Base-by-base conservation (phyloP, 306 rosid species). In the Nissolia schottii region DNA sequence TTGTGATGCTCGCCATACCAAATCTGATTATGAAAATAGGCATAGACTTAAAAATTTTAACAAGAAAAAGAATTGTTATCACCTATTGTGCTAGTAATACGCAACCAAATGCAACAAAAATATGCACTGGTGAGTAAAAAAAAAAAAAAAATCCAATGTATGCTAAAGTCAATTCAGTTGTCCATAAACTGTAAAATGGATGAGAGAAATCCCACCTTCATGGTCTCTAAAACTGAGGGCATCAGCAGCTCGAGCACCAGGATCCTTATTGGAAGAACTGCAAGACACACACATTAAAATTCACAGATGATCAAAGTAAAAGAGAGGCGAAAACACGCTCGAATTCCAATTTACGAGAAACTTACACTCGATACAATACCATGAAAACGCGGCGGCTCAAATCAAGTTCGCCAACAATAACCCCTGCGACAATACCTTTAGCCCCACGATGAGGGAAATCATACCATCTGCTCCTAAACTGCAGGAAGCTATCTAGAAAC, bases 351-450 rank as follows among this genome's bases (percentile, higher is more conserved):
- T 64, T 6, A 59, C 27, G 4, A 67, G 51, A 76, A 81, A 88
- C 97, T 84, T 88, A 95, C 99, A 95, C 85, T 45, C 97, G 90
- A 84, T 89, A 91, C 74, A 95, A 79, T n/a, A 89, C 83, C 97
- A 95, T 92, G 65, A 92, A 95, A 70, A 88, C 97, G 1, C 92
- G 97, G 18, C 96, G 90, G 65, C 93, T 81, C 64, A 95, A 82
- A 31, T 89, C 96, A 22, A 74, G 55, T 84, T 95, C 99, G 53
- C 99, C 99, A 46, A 91, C 93, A 79, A 92, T 88, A 54, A 95
- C 88, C 58, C 99, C 99, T 0, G 96, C 99, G 25, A 95, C 88
- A 76, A 82, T 82, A 73, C 86, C 92, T 82, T 86, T 85, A 6
- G 86, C 86, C 41, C 96, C 93, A 7, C 83, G 92, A 67, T 92